phyloP scores from a whole-genome alignment of 2,329 filamentous ascomycete species.

The Colletotrichum brevisporum region DNA sequence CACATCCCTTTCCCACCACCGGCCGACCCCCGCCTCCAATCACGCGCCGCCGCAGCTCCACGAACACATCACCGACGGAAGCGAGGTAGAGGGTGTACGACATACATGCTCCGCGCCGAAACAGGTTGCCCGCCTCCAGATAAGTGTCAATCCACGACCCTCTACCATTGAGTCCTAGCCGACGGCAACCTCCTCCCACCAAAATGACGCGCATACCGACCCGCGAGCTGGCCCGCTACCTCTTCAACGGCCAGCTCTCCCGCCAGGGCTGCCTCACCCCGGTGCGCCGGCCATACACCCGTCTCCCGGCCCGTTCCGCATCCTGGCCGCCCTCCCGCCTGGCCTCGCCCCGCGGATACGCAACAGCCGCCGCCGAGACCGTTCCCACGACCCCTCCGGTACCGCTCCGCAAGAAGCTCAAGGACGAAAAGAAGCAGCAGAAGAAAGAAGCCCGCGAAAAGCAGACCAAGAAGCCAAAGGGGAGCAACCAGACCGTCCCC shows the following conservation, averaged over 20 bases:
- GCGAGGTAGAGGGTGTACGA: constrained; percentile 23
- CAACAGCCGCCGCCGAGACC: constrained; percentile 45
- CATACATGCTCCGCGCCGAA: not conserved
- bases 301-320: constrained; percentile 35
- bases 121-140: not conserved
- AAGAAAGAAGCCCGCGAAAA: constrained; percentile 71
- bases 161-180: not conserved
- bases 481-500: constrained; percentile 65
- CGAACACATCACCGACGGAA: constrained; percentile 12
- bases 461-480: constrained; percentile 58
- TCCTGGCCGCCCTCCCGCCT: constrained; percentile 19
- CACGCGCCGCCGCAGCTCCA: not conserved
- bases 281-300: constrained; percentile 2
- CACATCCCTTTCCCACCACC: not conserved
- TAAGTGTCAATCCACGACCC: not conserved
- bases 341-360: not conserved
- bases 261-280: constrained; percentile 57
- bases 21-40: constrained; percentile 24
- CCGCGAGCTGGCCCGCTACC: constrained; percentile 62
- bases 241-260: constrained; percentile 61
- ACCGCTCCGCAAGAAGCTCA: constrained; percentile 79
- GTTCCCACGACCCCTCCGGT: constrained; percentile 47
- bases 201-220: constrained; percentile 62
- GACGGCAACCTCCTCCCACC: not conserved
- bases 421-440: constrained; percentile 78